phyloP scores from a whole-genome alignment of 75 land plant genomes.

The Picea sitchensis region DNA sequence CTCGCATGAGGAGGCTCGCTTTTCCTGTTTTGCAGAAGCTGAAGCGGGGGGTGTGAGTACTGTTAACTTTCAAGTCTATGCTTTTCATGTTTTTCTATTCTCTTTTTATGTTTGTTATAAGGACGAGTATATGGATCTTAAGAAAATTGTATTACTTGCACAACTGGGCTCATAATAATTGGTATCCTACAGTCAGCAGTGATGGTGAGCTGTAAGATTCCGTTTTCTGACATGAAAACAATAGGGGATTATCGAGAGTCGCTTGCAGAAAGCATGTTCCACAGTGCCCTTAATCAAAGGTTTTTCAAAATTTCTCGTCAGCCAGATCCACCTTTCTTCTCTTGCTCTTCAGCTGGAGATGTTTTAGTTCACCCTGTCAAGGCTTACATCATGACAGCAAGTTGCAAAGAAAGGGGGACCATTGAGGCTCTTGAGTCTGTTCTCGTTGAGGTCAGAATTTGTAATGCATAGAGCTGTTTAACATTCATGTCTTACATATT shows the following conservation, averaged over 20 bases:
- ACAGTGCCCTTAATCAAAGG: conserved; percentile 90
- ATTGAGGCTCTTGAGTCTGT: conserved; percentile 76
- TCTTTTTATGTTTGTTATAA: neutral
- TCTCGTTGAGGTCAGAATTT: conserved; percentile 64
- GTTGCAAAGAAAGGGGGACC: conserved; percentile 84
- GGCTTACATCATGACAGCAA: conserved; percentile 76
- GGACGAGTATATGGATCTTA: neutral
- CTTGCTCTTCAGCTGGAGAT: conserved; percentile 47
- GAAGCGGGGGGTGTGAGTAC: conserved; percentile 89
- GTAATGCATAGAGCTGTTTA: neutral
- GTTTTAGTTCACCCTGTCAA: conserved; percentile 70
- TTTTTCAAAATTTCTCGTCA: conserved; percentile 87
- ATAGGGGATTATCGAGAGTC: conserved; percentile 70
- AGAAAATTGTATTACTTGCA: neutral
- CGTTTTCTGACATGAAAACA: conserved; percentile 53
- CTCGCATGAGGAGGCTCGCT: conserved; percentile 77
- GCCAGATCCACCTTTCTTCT: conserved; percentile 13
- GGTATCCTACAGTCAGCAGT: conserved; percentile 83
- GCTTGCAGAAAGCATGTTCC: conserved; percentile 85
- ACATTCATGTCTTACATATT: neutral
- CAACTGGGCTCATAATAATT: neutral
- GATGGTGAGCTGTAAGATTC: conserved; percentile 84
- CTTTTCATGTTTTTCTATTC: neutral
- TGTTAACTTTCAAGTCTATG: neutral
- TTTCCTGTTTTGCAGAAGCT: conserved; percentile 97